phyloP scores from a whole-genome alignment of 371 early-diverging fungal genomes.

The Batkoa obscura region DNA sequence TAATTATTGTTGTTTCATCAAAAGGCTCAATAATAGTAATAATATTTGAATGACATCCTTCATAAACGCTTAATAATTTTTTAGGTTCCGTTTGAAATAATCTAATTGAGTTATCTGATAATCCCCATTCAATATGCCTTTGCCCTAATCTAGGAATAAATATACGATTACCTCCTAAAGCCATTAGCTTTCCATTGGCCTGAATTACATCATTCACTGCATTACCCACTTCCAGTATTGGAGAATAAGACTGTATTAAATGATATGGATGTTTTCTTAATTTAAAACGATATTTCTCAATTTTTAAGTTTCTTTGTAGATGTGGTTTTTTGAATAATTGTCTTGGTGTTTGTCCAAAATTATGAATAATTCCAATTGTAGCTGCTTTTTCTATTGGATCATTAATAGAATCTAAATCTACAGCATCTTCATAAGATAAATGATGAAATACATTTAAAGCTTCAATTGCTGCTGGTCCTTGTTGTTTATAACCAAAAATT shows the following conservation, averaged over 20 bases:
- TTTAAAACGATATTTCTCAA: constrained; percentile 17
- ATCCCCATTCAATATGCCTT: constrained; percentile 56
- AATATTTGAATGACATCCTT: constrained; percentile 45
- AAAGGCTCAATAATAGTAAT: constrained; percentile 44
- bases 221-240: constrained; percentile 29
- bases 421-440: constrained; percentile 80
- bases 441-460: constrained; percentile 80
- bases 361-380: constrained; percentile 79
- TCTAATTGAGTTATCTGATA: constrained; percentile 40
- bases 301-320: constrained; percentile 22
- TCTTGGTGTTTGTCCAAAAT: constrained; percentile 88
- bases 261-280: constrained; percentile 28
- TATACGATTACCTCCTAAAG: constrained; percentile 24
- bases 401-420: constrained; percentile 64
- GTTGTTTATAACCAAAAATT: constrained; percentile 78
- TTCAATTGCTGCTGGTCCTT: constrained; percentile 57
- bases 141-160: constrained; percentile 21
- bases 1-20: constrained; percentile 41
- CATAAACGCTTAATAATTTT: constrained; percentile 44
- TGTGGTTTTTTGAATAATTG: constrained; percentile 70
- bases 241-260: constrained; percentile 28
- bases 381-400: constrained; percentile 80
- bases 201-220: constrained; percentile 29
- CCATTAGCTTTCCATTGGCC: constrained; percentile 23
- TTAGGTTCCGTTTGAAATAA: constrained; percentile 33